These are phyloP conservation scores for Tetracentron sinense DNA, from an alignment of 164 flowering plant species.

Conservation along the genomic window DNA sequence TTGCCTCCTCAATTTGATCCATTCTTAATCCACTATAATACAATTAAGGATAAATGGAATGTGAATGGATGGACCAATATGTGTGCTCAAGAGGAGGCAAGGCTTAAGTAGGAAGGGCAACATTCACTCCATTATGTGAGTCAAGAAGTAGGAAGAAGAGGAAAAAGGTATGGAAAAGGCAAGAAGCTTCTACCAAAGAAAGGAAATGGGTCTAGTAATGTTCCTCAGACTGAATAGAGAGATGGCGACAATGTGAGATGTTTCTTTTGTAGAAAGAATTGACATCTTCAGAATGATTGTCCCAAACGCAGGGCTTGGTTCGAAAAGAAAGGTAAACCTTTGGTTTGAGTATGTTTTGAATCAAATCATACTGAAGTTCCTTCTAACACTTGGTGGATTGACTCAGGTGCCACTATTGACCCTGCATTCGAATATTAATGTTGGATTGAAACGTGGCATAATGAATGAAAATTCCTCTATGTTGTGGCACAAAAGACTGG, in stretches of 20 bases:
- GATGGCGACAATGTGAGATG: neutral
- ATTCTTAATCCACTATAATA: neutral
- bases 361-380: neutral
- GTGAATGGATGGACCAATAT: neutral
- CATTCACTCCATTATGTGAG: neutral
- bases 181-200: neutral
- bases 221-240: neutral
- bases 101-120: neutral
- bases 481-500: neutral
- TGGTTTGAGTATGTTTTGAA: neutral
- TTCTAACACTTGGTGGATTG: neutral
- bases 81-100: neutral
- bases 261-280: constrained; percentile 1
- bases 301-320: neutral
- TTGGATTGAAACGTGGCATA: neutral
- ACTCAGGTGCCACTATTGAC: neutral
- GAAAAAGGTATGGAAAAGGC: neutral
- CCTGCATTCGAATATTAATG: neutral
- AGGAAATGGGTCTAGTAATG: neutral
- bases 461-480: neutral
- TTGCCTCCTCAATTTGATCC: neutral
- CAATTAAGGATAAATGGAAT: neutral
- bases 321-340: neutral
- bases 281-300: neutral
- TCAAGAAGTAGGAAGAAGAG: too few relatives aligned